Percentiles rank a stretch among this genome's conserved stretches.
phyloP scores from a whole-genome alignment of 257 asterid genomes.

The Primulina huaijiensis region DNA sequence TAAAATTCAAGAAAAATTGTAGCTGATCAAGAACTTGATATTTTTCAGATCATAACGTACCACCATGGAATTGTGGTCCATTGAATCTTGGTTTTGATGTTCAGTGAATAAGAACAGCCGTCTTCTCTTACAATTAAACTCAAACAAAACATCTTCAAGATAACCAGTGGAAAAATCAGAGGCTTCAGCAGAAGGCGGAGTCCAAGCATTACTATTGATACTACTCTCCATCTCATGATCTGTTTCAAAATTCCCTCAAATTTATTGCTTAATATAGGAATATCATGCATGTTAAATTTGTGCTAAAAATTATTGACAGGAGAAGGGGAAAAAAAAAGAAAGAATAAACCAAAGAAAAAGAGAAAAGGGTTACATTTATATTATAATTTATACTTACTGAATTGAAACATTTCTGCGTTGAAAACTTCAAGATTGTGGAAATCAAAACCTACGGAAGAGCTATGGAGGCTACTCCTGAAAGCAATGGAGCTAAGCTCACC shows the following conservation, averaged over 20 bases:
- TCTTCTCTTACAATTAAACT: constrained; percentile 69
- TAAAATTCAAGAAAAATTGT: not conserved
- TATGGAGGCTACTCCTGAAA: constrained; percentile 35
- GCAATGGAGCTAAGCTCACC: constrained; percentile 59
- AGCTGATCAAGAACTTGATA: not conserved
- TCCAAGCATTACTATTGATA: not conserved
- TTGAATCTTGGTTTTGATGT: constrained; percentile 15
- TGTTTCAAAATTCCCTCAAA: not conserved
- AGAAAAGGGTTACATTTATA: not conserved
- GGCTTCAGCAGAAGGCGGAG: not conserved
- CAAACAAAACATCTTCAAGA: constrained; percentile 80
- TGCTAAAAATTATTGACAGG: not conserved
- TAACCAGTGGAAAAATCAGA: constrained; percentile 65
- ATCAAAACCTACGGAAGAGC: constrained; percentile 41
- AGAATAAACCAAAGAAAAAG: not conserved
- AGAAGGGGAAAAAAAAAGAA: not conserved
- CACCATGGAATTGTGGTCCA: constrained; percentile 15
- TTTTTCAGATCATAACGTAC: constrained; percentile 1
- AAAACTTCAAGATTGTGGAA: constrained; percentile 58
- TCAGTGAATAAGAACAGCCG: constrained; percentile 37
- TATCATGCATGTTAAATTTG: not conserved
- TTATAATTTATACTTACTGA: constrained; percentile 1
- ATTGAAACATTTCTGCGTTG: constrained; percentile 56
- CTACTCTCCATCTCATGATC: constrained; percentile 21
- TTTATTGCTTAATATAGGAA: not conserved